These are phyloP conservation scores for Kappamyces sp. DNA, from an alignment of 192 early-diverging fungal species.

Conservation along the genomic window DNA sequence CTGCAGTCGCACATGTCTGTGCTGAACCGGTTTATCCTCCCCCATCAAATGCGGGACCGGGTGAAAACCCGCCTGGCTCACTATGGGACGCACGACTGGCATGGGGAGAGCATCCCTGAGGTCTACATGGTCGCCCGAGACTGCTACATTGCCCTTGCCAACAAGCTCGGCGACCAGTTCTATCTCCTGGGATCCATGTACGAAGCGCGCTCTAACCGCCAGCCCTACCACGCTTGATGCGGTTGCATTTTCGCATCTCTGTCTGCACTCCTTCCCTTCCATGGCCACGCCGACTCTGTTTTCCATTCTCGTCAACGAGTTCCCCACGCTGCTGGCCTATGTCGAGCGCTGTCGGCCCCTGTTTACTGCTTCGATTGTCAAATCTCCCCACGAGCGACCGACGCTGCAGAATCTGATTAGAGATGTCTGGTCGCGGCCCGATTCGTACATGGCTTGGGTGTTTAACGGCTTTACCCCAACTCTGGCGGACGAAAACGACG, in stretches of 20 bases:
- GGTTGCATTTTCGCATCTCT: constrained; percentile 75
- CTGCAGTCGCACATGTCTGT: constrained; percentile 67
- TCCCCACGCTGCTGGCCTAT: constrained; percentile 58
- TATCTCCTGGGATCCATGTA: constrained; percentile 58
- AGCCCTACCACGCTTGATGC: constrained; percentile 74
- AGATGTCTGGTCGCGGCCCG: constrained; percentile 12
- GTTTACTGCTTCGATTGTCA: constrained; percentile 26
- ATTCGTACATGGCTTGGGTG: background rate
- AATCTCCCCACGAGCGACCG: constrained; percentile 25
- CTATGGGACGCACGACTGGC: constrained; percentile 32
- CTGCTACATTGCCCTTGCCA: constrained; percentile 59
- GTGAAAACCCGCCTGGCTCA: constrained; percentile 61
- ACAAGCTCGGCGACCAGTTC: constrained; percentile 65
- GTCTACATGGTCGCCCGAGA: constrained; percentile 67
- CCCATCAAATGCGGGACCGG: constrained; percentile 65
- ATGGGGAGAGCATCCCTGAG: constrained; percentile 18
- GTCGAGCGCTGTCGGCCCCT: constrained; percentile 51
- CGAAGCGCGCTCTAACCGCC: constrained; percentile 32
- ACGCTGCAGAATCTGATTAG: constrained; percentile 32
- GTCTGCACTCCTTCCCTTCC: constrained; percentile 69
- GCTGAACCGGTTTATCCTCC: constrained; percentile 60
- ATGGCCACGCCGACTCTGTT: constrained; percentile 64
- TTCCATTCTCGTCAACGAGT: constrained; percentile 60
- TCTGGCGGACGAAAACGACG: constrained; percentile 1
- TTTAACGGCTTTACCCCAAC: constrained; percentile 12